Base-by-base conservation (phyloP, 2,329 filamentous ascomycete genomes). In the Thielaviopsis ethacetica region DNA sequence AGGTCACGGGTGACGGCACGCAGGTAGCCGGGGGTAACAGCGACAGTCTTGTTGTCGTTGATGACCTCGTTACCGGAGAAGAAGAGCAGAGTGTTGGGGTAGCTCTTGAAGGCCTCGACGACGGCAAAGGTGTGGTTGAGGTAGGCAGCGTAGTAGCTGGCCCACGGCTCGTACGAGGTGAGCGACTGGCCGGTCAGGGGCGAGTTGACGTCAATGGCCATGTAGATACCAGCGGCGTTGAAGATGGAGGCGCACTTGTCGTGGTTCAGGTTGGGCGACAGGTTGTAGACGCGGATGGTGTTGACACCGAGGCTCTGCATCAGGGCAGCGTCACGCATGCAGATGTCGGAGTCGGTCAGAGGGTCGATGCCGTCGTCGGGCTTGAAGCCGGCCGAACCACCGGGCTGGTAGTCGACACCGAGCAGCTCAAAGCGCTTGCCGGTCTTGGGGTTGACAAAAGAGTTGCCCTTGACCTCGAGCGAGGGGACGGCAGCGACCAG, bases 61-160 rank as follows among this genome's bases (percentile, higher is more conserved):
- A 88, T 86, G 66, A 89, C 83, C 71, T 90, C 86, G 70, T 90
- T 90, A 60, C 82, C 86, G 53, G 85, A 83, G 75, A 89, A 90
- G 78, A 86, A 90, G 60, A 78, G 74, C n/a, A 84, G 73, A 12
- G 80, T 81, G 71, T 85, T 85, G 66, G 81, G 81, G 67, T 84
- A 85, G 71, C 72, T 74, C 73, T 79, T 80, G 72, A 85, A 85
- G 47, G 81, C 80, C 71, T 85, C 82, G 26, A 84, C 80, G 54
- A 85, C 75, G 62, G 80, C 80, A 67, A 85, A 85, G 49, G 81
- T 84, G 64, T 81, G 79, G 71, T 84, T 84, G 59, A 84, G 71
- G 68, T 85, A 85, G 21, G 68, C 69, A 56, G 70, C 71, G 66
- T 81, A 77, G 72, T 85, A 85, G 61, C 75, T 80, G 54, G 74